Conservation (phyloP, 495 filamentous ascomycete species). For the Astrothelium subdiscretum region DNA sequence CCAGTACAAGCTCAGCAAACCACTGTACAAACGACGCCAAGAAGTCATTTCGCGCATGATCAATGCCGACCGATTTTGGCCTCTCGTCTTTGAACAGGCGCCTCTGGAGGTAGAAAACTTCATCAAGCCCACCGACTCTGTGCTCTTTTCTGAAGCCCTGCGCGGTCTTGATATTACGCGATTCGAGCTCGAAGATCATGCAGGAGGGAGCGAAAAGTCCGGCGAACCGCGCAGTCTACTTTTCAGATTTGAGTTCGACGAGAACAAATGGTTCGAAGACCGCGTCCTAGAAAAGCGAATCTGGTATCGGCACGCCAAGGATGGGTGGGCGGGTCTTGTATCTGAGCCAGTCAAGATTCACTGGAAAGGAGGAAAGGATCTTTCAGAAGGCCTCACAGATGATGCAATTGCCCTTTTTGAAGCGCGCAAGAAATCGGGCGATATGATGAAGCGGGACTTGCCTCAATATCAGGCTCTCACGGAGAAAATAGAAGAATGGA, state of each 20-base stretch:
- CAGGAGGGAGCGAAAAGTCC: constrained; percentile 24
- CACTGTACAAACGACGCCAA: constrained; percentile 63
- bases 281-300: constrained; percentile 76
- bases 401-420: constrained; percentile 57
- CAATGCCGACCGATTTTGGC: constrained; percentile 58
- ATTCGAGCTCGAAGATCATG: constrained; percentile 50
- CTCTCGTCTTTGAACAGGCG: constrained; percentile 71
- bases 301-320: constrained; percentile 56
- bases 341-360: constrained; percentile 74
- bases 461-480: constrained; percentile 41
- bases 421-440: constrained; percentile 48
- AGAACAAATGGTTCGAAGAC: constrained; percentile 68
- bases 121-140: constrained; percentile 67
- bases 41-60: constrained; percentile 53
- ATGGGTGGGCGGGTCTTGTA: constrained; percentile 61
- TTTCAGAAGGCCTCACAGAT: constrained; percentile 68
- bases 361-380: constrained; percentile 78
- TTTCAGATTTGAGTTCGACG: constrained; percentile 48
- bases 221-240: constrained; percentile 54
- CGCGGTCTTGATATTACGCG: constrained; percentile 53
- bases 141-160: constrained; percentile 50
- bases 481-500: constrained; percentile 44
- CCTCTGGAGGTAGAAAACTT: constrained; percentile 73
- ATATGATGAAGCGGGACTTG: constrained; percentile 33
- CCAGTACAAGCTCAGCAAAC: constrained; percentile 35